phyloP scores from a whole-genome alignment of 768 basidiomycete genomes.

The Tylopilus plumbeoviolaceoides region DNA sequence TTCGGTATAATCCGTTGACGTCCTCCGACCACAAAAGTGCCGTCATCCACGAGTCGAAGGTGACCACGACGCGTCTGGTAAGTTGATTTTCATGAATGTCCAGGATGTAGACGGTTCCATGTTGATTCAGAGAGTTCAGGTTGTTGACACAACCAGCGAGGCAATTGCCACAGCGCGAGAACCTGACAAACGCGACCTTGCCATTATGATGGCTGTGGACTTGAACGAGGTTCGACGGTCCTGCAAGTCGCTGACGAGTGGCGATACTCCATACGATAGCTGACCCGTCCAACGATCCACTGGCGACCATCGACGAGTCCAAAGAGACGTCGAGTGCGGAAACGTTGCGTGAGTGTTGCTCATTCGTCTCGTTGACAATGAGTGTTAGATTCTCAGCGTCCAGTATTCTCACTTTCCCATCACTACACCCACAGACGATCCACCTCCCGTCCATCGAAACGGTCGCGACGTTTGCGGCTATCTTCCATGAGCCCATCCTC shows the following conservation, averaged over 20 bases:
- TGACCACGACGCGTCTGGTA: not conserved
- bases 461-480: too few species aligned
- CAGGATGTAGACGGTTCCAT: not conserved
- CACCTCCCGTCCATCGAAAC: too few species aligned
- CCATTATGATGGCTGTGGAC: not conserved
- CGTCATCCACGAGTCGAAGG: not conserved
- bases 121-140: not conserved
- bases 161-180: not conserved
- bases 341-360: not conserved
- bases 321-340: slow-evolving; percentile 3
- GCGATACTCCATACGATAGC: slow-evolving; percentile 1
- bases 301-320: not conserved
- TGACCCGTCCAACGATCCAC: slow-evolving; percentile 2
- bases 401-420: not conserved
- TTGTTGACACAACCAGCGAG: slow-evolving; percentile 1
- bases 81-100: not conserved
- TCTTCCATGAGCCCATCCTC: too few species aligned
- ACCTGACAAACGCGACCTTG: not conserved
- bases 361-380: not conserved
- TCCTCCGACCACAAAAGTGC: slow-evolving; percentile 2
- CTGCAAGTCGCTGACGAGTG: not conserved
- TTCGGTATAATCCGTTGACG: not conserved
- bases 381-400: too few species aligned
- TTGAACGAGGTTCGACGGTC: not conserved
- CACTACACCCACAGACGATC: too few species aligned